Evolutionary conservation across 2,329 filamentous ascomycete species (phyloP), one percentile per base, ranked within the genome.

Genomic region (Hypoxylon sp.): DNA sequence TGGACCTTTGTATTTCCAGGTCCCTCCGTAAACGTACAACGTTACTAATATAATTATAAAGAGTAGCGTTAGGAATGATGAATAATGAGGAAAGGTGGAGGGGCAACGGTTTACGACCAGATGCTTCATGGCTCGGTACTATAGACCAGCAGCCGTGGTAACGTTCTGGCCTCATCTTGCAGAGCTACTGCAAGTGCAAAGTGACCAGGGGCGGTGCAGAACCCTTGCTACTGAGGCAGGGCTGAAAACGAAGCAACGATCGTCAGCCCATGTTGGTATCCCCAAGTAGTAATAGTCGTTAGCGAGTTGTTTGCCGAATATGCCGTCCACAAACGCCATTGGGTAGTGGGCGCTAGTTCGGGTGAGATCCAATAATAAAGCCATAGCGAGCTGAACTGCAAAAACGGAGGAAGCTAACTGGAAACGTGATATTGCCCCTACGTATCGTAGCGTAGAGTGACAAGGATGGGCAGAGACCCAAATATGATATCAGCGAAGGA

Each of bases 241-340:
- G 73, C 73, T 73, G 74, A 72, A 69, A 67, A 68, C 49, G 62
- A 56, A 70, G 69, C 60, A 64, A 57, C 64, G 62, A 70, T 68
- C 66, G 70, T 71, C 50, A 71, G 68, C 66, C 17, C 71, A 67
- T 64, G 64, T 35, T 61, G n/a, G 46, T 53, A 59, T 22, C 37
- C 56, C 37, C 33, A 60, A 55, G 54, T 59, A 49, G 51, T 37
- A 67, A 44, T 53, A 37, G 14, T 55, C 30, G 37, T 58, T 65
- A 64, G 37, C 37, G 56, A 66, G 42, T 40, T 17, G 37, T 53
- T 59, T 68, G 54, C 57, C 66, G 61, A 66, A 53, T 54, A 48
- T 40, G 17, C 58, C 54, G 53, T 67, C 17, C 31, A 42, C 31
- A 31, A 35, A 54, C 14, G 46, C 61, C 33, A 72, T 71, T 68